Conservation (phyloP, 2,329 filamentous ascomycete genomes). For the Trichoderma aggressivum region DNA sequence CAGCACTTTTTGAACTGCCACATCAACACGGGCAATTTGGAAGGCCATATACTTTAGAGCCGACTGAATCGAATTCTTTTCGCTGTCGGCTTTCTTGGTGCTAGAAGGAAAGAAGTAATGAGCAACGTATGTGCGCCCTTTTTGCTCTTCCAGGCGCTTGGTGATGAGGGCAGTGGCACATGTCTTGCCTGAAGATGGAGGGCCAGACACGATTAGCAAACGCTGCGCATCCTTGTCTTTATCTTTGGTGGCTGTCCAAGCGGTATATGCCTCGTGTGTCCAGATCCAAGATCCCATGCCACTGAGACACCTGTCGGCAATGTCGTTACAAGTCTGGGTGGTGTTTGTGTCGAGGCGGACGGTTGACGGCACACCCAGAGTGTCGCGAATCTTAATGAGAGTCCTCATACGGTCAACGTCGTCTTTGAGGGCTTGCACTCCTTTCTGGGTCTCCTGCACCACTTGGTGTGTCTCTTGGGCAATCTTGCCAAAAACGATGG, state of each 20-base stretch:
- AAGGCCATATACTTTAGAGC: not conserved
- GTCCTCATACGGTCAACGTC: not conserved
- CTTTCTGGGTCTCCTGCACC: not conserved
- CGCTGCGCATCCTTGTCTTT: not conserved
- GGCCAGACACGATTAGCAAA: not conserved
- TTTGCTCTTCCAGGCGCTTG: not conserved
- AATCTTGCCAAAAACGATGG: not conserved
- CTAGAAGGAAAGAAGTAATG: not conserved
- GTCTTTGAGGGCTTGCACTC: not conserved
- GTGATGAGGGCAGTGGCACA: not conserved
- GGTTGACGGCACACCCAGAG: not conserved
- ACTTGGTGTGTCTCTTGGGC: not conserved
- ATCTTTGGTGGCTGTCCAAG: not conserved
- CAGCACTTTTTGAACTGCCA: not conserved
- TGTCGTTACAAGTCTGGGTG: not conserved
- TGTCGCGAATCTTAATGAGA: not conserved
- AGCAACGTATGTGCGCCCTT: not conserved
- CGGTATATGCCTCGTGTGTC: not conserved
- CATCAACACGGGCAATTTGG: not conserved
- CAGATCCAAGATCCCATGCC: not conserved
- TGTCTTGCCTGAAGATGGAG: not conserved
- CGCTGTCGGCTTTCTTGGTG: not conserved
- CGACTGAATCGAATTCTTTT: not conserved
- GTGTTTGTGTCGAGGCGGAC: not conserved
- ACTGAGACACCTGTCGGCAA: not conserved